These are phyloP conservation scores for Xylaria sp. DNA, from an alignment of 2,329 filamentous ascomycete species.

Conservation along the genomic window DNA sequence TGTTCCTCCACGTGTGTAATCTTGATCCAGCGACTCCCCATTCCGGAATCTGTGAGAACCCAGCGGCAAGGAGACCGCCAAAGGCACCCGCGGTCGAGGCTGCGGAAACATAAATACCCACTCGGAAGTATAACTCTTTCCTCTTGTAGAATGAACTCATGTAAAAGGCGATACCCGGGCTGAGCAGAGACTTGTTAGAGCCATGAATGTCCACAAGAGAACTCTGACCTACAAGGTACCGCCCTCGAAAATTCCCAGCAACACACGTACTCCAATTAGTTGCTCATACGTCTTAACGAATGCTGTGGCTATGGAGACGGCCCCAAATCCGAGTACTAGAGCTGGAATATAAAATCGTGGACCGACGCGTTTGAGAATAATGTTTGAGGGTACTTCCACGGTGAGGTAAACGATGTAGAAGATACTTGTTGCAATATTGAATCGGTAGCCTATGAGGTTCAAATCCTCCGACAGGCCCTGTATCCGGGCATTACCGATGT, in stretches of 20 bases:
- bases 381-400: slow-evolving; percentile 66
- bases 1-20: slow-evolving; percentile 66
- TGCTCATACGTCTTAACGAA: slow-evolving; percentile 62
- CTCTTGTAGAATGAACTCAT: slow-evolving; percentile 67
- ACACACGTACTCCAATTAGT: slow-evolving; percentile 59
- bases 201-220: too few species aligned
- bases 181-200: slow-evolving; percentile 24
- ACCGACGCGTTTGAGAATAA: slow-evolving; percentile 64
- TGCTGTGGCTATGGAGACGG: slow-evolving; percentile 64
- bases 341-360: slow-evolving; percentile 64
- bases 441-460: slow-evolving; percentile 59
- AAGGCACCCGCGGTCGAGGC: slow-evolving; percentile 68
- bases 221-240: slow-evolving; percentile 58
- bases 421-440: slow-evolving; percentile 68
- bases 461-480: slow-evolving; percentile 64
- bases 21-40: slow-evolving; percentile 59
- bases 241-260: slow-evolving; percentile 67
- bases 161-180: slow-evolving; percentile 66
- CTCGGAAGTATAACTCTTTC: slow-evolving; percentile 64
- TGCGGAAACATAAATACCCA: slow-evolving; percentile 67
- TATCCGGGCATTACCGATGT: slow-evolving; percentile 67
- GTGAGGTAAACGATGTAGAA: slow-evolving; percentile 69
- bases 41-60: slow-evolving; percentile 60
- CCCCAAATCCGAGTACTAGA: slow-evolving; percentile 65
- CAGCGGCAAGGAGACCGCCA: slow-evolving; percentile 66